phyloP scores from a whole-genome alignment of 352 stramenopile genomes.

The Thraustochytrium striatum region DNA sequence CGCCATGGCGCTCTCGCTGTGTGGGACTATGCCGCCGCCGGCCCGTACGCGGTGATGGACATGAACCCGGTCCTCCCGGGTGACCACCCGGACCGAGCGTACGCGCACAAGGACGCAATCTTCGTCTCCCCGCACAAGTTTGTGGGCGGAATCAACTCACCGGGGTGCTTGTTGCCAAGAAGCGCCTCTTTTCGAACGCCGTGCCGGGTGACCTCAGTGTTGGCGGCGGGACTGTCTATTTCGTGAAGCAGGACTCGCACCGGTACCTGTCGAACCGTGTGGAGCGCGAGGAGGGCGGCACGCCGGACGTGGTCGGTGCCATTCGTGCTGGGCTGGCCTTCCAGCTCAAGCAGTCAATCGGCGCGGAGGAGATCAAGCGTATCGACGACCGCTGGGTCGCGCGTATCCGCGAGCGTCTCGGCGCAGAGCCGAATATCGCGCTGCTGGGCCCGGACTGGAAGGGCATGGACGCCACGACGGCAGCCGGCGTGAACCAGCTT shows the following conservation, averaged over 20 bases:
- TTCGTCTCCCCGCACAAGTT: slow-evolving; percentile 96
- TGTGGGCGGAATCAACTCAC: slow-evolving; percentile 79
- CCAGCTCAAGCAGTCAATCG: slow-evolving; percentile 73
- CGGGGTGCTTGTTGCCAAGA: slow-evolving; percentile 82
- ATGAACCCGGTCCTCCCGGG: slow-evolving; percentile 81
- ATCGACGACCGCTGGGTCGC: slow-evolving; percentile 59
- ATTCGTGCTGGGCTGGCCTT: slow-evolving; percentile 83
- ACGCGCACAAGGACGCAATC: slow-evolving; percentile 80
- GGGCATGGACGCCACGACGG: too few species aligned
- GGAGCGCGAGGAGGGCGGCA: slow-evolving; percentile 91
- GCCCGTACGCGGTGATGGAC: slow-evolving; percentile 82
- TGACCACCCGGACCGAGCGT: slow-evolving; percentile 33
- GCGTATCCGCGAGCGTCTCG: slow-evolving; percentile 58
- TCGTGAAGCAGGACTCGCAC: slow-evolving; percentile 68
- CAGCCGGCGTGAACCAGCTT: background rate
- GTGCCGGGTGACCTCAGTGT: slow-evolving; percentile 59
- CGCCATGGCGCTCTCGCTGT: slow-evolving; percentile 78
- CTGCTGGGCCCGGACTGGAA: slow-evolving; percentile 66
- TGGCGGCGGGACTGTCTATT: slow-evolving; percentile 71
- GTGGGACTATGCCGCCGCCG: slow-evolving; percentile 91
- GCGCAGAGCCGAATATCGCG: slow-evolving; percentile 68
- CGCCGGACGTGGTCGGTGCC: slow-evolving; percentile 85
- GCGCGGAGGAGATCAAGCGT: slow-evolving; percentile 59
- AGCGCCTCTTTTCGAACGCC: slow-evolving; percentile 66
- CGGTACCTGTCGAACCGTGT: slow-evolving; percentile 79